Evolutionary conservation across 225 moss, liverwort and hornwort genomes (phyloP).

Genomic region (Asterella californica): DNA sequence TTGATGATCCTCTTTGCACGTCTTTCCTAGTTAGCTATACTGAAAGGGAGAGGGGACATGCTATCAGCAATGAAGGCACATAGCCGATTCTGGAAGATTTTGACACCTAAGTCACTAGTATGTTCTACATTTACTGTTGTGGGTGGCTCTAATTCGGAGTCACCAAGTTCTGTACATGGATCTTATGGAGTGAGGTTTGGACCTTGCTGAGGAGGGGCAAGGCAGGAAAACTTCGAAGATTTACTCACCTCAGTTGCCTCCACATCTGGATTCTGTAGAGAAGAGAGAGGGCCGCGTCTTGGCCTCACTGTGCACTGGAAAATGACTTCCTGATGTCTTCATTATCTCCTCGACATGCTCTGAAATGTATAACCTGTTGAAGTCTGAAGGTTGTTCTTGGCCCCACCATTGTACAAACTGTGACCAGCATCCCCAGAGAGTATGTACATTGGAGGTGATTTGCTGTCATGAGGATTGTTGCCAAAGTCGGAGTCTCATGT

Average conservation of each 20-base stretch:
- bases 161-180: conserved; percentile 34
- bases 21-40: conserved; percentile 5
- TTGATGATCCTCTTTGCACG: conserved; percentile 7
- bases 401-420: conserved; percentile 15
- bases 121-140: conserved; percentile 29
- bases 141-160: conserved; percentile 26
- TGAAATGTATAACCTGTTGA: neutral
- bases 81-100: conserved; percentile 28
- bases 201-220: neutral
- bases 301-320: neutral
- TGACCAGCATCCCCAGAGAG: conserved; percentile 8
- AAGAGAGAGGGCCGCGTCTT: neutral
- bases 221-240: conserved; percentile 9
- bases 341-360: conserved; percentile 1
- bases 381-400: conserved; percentile 5
- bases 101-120: conserved; percentile 21
- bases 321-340: neutral
- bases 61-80: conserved; percentile 17
- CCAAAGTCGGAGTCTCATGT: neutral
- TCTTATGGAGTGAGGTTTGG: neutral
- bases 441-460: conserved; percentile 33
- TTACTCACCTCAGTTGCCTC: conserved; percentile 8
- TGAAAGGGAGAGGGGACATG: conserved; percentile 23
- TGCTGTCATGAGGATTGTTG: conserved; percentile 1
- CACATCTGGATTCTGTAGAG: neutral